phyloP scores from a whole-genome alignment of 2,329 filamentous ascomycete species.

The Colletotrichum filicis region DNA sequence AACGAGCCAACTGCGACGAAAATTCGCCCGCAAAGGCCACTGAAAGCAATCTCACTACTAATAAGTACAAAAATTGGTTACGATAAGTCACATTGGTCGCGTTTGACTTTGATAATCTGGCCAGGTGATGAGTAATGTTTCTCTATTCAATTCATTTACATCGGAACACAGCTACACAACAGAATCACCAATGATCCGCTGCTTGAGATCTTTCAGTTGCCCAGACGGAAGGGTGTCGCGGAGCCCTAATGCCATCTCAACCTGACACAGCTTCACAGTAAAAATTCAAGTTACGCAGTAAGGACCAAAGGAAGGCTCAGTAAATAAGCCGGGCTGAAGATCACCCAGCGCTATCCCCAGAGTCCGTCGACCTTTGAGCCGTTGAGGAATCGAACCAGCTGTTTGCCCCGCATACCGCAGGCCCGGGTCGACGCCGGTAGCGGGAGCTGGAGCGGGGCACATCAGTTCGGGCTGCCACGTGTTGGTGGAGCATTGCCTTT shows the following conservation, averaged over 20 bases:
- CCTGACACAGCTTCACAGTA: background rate
- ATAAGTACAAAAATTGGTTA: background rate
- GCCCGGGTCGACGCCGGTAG: constrained; percentile 13
- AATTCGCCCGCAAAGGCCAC: constrained; percentile 11
- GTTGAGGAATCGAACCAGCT: background rate
- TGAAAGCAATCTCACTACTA: constrained; percentile 9
- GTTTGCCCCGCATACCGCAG: background rate
- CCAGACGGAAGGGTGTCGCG: background rate
- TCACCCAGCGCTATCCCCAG: no score
- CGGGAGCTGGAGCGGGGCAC: constrained; percentile 11
- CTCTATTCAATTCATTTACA: no score
- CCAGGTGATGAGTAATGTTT: background rate
- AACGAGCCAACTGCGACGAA: background rate
- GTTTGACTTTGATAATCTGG: background rate
- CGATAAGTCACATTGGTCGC: background rate
- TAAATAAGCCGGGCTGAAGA: background rate
- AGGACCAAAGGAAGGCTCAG: background rate
- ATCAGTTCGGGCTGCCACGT: constrained; percentile 18
- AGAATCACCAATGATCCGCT: no score
- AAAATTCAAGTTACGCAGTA: background rate
- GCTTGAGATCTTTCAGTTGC: background rate
- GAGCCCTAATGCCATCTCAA: background rate
- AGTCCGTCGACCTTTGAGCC: background rate
- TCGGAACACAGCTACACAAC: no score
- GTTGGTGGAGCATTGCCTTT: constrained; percentile 17